phyloP scores from a whole-genome alignment of 164 flowering plant genomes.

The Akebia trifoliata region DNA sequence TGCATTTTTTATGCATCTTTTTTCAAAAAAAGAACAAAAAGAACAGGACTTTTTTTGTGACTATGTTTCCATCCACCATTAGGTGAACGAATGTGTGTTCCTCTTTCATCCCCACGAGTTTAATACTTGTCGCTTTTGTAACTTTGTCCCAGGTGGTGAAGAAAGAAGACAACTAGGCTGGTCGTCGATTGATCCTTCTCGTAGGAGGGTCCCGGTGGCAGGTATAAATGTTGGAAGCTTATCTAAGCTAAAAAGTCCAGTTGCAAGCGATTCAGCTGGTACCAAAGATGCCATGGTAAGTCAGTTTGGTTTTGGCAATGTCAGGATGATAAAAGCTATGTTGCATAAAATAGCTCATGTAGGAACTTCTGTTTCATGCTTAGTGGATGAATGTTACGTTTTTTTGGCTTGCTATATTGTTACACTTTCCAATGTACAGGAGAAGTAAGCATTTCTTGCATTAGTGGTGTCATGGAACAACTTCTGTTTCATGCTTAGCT shows the following conservation, averaged over 20 bases:
- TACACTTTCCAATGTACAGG: too few species aligned
- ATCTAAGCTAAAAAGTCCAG: constrained; percentile 65
- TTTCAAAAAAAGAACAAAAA: too few species aligned
- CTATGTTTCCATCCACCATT: background rate
- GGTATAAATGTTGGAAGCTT: constrained; percentile 46
- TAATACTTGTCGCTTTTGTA: background rate
- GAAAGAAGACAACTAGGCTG: constrained; percentile 52
- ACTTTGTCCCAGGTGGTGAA: constrained; percentile 40
- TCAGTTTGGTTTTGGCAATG: background rate
- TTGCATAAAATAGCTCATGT: constrained; percentile 5
- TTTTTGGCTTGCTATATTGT: too few species aligned
- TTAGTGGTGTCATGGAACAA: too few species aligned
- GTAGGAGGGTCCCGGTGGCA: constrained; percentile 58
- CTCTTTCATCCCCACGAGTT: background rate
- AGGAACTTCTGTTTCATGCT: background rate
- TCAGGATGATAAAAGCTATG: background rate
- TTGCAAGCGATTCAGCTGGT: constrained; percentile 43
- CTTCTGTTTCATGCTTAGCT: too few species aligned
- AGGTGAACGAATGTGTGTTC: background rate
- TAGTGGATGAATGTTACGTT: too few species aligned
- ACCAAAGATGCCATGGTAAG: constrained; percentile 62
- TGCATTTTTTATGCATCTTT: too few species aligned
- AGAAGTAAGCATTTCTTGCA: too few species aligned
- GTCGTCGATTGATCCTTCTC: constrained; percentile 49
- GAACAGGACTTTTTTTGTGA: too few species aligned